These are phyloP conservation scores for Microbotryum lychnidis-dioicae DNA, from an alignment of 1,284 basidiomycete species.

Conservation along the genomic window DNA sequence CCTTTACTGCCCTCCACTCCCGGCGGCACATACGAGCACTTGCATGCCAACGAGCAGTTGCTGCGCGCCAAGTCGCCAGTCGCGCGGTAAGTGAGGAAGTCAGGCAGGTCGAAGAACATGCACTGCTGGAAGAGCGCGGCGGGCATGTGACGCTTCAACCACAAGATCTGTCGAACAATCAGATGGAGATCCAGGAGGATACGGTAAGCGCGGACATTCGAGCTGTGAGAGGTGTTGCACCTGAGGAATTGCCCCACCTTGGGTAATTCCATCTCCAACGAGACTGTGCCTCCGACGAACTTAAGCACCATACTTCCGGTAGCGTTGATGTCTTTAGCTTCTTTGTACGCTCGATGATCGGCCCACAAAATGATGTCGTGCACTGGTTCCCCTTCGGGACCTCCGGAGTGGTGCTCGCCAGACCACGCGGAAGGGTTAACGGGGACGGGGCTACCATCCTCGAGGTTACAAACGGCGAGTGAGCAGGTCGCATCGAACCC, in stretches of 20 bases:
- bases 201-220: not conserved
- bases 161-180: constrained; percentile 71
- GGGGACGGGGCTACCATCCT: constrained; percentile 63
- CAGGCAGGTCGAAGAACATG: constrained; percentile 95
- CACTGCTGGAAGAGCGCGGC: constrained; percentile 64
- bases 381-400: constrained; percentile 48
- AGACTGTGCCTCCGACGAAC: constrained; percentile 91
- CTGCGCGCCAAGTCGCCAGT: constrained; percentile 73
- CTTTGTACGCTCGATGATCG: constrained; percentile 77
- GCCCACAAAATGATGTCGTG: constrained; percentile 87
- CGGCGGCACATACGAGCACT: constrained; percentile 85
- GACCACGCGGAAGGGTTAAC: constrained; percentile 68
- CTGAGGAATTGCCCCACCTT: constrained; percentile 15
- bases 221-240: too few species aligned
- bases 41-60: constrained; percentile 90
- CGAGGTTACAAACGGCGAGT: constrained; percentile 67
- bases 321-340: constrained; percentile 81
- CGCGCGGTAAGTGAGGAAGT: constrained; percentile 89
- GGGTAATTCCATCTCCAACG: constrained; percentile 84
- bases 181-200: not conserved
- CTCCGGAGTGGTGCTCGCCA: constrained; percentile 31
- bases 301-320: constrained; percentile 78
- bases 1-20: constrained; percentile 51
- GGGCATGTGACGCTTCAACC: constrained; percentile 86
- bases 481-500: constrained; percentile 98